Conservation (phyloP, 1,139 yeast species). For the Yamadazyma triangularis region DNA sequence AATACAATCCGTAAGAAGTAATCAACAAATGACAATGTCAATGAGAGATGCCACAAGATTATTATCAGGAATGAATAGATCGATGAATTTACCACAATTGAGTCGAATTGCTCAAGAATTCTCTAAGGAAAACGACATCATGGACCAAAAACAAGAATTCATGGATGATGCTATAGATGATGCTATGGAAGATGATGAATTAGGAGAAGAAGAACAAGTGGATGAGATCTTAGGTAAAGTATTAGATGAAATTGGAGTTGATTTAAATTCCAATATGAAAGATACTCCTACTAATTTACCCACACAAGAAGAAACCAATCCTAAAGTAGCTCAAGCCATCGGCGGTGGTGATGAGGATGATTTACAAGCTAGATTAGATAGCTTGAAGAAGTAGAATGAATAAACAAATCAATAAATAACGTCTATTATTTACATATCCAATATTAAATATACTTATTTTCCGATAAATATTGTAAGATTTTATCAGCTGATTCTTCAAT, state of each 20-base stretch:
- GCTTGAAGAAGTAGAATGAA: constrained; percentile 55
- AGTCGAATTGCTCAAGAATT: constrained; percentile 92
- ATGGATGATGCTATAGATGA: constrained; percentile 98
- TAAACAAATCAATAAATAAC: background rate
- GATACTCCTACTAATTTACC: constrained; percentile 51
- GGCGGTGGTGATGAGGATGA: constrained; percentile 62
- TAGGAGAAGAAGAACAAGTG: constrained; percentile 75
- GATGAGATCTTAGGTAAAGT: constrained; percentile 92
- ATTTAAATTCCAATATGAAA: constrained; percentile 62
- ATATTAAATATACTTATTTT: constrained; percentile 43
- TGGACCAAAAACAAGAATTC: constrained; percentile 98
- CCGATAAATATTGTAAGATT: constrained; percentile 64
- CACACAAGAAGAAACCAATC: constrained; percentile 5
- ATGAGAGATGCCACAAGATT: constrained; percentile 95
- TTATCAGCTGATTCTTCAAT: constrained; percentile 78
- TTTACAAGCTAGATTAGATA: constrained; percentile 82
- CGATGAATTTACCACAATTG: constrained; percentile 86
- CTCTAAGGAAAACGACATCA: constrained; percentile 87
- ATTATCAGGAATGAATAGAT: constrained; percentile 79
- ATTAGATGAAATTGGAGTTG: constrained; percentile 93
- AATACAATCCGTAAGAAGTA: constrained; percentile 84
- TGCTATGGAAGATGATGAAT: constrained; percentile 73
- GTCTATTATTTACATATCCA: background rate
- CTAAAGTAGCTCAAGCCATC: constrained; percentile 48
- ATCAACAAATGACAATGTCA: constrained; percentile 92